Evolutionary conservation across 306 rosid genomes (phyloP).

Genomic region (Cucumis cinereus): DNA sequence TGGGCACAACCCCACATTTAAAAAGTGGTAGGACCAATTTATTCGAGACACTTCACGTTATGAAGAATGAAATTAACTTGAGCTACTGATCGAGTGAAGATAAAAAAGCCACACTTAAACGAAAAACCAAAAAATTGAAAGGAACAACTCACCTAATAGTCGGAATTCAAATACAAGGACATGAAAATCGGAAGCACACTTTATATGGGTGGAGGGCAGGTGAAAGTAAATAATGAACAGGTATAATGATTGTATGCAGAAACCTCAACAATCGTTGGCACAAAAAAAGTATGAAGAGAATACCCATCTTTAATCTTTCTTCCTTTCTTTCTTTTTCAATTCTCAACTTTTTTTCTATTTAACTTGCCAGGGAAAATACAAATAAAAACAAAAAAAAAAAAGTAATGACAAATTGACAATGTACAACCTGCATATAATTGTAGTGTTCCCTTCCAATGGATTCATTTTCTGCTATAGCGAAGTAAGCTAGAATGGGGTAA

Average conservation of each 20-base stretch:
- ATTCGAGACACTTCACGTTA: neutral
- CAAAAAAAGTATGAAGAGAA: neutral
- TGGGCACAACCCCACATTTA: neutral
- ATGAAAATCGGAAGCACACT: neutral
- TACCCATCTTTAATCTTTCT: neutral
- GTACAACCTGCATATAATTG: conserved; percentile 75
- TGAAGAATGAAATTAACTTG: neutral
- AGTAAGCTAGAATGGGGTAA: conserved; percentile 60
- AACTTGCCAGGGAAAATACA: neutral
- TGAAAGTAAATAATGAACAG: neutral
- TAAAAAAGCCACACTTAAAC: neutral
- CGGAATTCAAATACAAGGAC: neutral
- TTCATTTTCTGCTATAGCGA: conserved; percentile 87
- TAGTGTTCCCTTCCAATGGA: conserved; percentile 89
- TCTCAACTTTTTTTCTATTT: neutral
- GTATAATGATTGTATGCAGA: neutral
- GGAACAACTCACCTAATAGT: neutral
- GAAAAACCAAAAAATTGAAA: neutral
- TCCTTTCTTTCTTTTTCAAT: neutral
- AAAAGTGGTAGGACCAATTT: neutral
- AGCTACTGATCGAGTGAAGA: neutral
- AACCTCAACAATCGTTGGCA: neutral
- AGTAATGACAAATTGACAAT: neutral
- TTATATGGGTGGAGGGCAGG: neutral
- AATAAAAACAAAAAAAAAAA: neutral